These are phyloP conservation scores for Naegleria gruberi DNA, from an alignment of 208 protist genomes.

Conservation along the genomic window DNA sequence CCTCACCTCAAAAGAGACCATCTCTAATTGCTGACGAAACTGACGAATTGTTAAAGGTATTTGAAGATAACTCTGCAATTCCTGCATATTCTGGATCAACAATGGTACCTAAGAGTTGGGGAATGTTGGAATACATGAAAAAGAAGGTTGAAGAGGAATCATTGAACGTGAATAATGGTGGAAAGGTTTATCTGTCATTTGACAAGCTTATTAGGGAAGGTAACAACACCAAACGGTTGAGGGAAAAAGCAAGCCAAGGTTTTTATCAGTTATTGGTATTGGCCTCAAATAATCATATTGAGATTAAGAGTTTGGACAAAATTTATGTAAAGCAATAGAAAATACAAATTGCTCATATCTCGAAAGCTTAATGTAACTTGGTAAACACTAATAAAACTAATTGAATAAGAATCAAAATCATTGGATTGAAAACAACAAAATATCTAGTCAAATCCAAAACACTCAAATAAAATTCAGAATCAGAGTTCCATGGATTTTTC, in stretches of 20 bases:
- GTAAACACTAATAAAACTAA: not conserved
- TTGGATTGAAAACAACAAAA: conserved; percentile 8
- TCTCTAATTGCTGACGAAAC: not conserved
- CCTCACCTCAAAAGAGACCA: not conserved
- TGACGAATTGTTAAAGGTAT: not conserved
- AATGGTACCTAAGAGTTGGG: not conserved
- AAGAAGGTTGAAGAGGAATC: not conserved
- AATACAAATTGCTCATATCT: too few species aligned
- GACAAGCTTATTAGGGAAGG: not conserved
- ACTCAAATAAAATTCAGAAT: not conserved
- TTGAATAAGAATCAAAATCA: conserved; percentile 6
- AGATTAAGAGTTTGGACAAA: not conserved
- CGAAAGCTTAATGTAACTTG: not conserved
- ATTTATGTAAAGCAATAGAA: too few species aligned
- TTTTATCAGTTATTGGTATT: not conserved
- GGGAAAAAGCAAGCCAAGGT: not conserved
- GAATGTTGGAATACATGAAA: not conserved
- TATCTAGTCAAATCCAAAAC: not conserved
- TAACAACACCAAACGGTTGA: not conserved
- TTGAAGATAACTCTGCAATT: not conserved
- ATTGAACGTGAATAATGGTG: not conserved
- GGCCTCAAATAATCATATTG: not conserved
- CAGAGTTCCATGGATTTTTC: not conserved
- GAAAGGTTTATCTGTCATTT: not conserved
- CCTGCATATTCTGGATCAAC: too few species aligned